Evolutionary conservation across 441 rosid genomes (phyloP), one percentile per base, ranked within the genome.

Genomic region (Erodium chrysanthum): DNA sequence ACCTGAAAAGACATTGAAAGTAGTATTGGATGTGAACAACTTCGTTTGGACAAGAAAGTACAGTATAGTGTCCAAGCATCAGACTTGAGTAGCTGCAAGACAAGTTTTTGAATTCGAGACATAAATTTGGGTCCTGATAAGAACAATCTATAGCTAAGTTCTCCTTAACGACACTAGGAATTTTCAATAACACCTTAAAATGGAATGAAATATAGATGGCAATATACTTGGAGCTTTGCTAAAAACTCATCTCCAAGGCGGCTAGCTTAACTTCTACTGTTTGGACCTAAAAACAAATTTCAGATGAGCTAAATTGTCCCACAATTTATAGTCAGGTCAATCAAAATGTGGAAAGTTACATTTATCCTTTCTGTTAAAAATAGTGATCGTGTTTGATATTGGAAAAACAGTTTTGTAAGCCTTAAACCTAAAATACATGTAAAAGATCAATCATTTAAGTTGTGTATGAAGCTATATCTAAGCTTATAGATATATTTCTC

Each of bases 1-100:
- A 92, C 73, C 97, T 91, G 78, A 58, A 60, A 65, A 66, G 25
- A 10, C 11, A 7, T 58, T 23, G 21, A 20, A 76, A 42, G 12
- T 20, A 48, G 18, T 11, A 58, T 58, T 20, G 27, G 29, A 17
- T 58, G 62, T 21, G 62, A 58, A 58, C 27, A 10, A 54, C 25
- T 54, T 18, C 10, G 27, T 18, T 52, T 52, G 18, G 23, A 18
- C 17, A 48, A 48, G 54, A 48, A 48, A n/a, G 54, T 48, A n/a
- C 7, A n/a, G 18, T n/a, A 48, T 48, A 48, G n/a, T 48, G 54
- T 48, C n/a, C 54, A 6, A 15, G 23, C 59, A 17, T 18, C 14
- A 3, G 59, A 52, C 58, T 50, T 50, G 21, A 50, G 58, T 50
- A n/a, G 58, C 58, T 50, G 58, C 20, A 50, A 50, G 21, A 15